Conservation (phyloP, 1,284 basidiomycete species). For the Moesziomyces sp. region DNA sequence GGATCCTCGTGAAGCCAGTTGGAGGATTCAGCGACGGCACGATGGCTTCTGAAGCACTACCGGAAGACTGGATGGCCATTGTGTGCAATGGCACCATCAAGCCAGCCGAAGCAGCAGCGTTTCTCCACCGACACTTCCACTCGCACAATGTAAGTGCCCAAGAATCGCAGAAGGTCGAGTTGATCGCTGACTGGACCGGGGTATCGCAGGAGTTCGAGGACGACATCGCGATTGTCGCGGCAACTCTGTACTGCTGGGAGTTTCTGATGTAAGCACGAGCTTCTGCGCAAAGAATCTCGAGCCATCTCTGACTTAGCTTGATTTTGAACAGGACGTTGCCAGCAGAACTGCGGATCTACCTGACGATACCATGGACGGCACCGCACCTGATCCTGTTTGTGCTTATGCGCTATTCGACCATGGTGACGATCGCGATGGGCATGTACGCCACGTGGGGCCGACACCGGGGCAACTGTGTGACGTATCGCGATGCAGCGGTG, state of each 20-base stretch:
- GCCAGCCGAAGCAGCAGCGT: constrained; percentile 2
- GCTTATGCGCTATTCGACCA: constrained; percentile 46
- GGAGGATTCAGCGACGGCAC: neutral
- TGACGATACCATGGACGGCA: constrained; percentile 16
- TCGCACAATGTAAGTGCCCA: constrained; percentile 16
- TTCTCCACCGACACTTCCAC: constrained; percentile 7
- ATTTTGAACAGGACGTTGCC: constrained; percentile 24
- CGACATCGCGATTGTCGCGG: constrained; percentile 25
- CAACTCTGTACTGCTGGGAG: constrained; percentile 35
- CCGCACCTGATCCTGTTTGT: constrained; percentile 53
- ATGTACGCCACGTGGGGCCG: constrained; percentile 42
- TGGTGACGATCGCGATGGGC: constrained; percentile 38
- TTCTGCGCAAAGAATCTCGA: neutral
- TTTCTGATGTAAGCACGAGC: constrained; percentile 27
- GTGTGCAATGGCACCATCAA: constrained; percentile 11
- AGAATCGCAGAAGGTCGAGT: too few relatives aligned
- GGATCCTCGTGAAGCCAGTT: too few relatives aligned
- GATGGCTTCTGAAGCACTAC: constrained; percentile 1
- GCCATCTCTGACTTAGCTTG: neutral
- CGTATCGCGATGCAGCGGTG: constrained; percentile 38
- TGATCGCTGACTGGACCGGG: neutral
- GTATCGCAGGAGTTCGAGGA: constrained; percentile 9
- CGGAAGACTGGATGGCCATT: constrained; percentile 5
- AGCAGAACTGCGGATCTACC: constrained; percentile 21
- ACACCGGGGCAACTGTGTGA: constrained; percentile 20